A percentile compares a stretch with the other conserved stretches of the same genome.
Evolutionary conservation across 306 rosid genomes (phyloP).

Genomic region (Cucurbita maxima): DNA sequence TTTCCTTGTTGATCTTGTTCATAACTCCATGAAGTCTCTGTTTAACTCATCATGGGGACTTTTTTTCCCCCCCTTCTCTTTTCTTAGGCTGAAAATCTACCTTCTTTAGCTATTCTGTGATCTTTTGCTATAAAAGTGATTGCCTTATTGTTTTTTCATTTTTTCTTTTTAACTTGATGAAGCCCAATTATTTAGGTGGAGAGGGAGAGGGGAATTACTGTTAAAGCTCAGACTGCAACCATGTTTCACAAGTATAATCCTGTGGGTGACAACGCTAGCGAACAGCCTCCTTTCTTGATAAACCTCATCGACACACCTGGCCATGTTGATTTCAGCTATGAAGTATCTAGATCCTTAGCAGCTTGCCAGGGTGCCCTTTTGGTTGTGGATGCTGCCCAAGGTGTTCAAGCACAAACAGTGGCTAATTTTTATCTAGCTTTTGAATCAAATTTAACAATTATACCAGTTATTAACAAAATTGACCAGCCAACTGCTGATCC

Average conservation of each 20-base stretch:
- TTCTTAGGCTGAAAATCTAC: not conserved
- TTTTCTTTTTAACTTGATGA: conserved; percentile 1
- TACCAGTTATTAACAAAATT: conserved; percentile 79
- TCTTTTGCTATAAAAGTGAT: not conserved
- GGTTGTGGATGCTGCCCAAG: conserved; percentile 92
- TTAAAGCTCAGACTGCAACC: conserved; percentile 93
- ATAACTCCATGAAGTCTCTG: not conserved
- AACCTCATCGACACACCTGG: conserved; percentile 90
- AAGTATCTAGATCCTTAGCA: conserved; percentile 81
- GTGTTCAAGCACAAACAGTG: conserved; percentile 92
- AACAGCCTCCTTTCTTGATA: conserved; percentile 28
- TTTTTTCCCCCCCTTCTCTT: no score
- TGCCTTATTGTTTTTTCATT: not conserved
- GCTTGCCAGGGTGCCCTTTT: conserved; percentile 94
- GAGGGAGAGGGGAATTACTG: conserved; percentile 91
- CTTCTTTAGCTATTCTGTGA: not conserved
- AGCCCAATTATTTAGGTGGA: conserved; percentile 46
- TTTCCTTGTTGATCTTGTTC: not conserved
- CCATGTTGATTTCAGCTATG: conserved; percentile 87
- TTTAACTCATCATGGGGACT: not conserved
- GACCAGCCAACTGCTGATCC: conserved; percentile 96
- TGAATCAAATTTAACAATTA: conserved; percentile 55
- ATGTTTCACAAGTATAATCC: conserved; percentile 50
- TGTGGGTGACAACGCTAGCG: conserved; percentile 15
- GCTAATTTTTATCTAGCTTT: conserved; percentile 89